Base-by-base conservation (phyloP, 306 rosid species). In the Begonia fuchsioides region DNA sequence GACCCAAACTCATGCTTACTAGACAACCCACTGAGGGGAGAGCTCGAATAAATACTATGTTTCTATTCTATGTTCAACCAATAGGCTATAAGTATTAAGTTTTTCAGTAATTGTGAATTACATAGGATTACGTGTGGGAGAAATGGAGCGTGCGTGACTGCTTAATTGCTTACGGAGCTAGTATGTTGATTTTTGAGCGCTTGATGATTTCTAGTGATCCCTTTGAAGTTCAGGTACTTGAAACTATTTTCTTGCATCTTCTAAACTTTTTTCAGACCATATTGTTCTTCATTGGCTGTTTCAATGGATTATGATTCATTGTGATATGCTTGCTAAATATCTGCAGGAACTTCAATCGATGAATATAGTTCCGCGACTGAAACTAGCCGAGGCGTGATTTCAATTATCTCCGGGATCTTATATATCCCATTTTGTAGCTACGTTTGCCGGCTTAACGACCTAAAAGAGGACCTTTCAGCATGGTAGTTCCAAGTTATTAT, bases 81-180 rank as follows among this genome's bases (percentile, higher is more conserved):
- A 26, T 49, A 49, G 12, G 41, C 11, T 35, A 14, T 12, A 13
- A 12, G 13, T 6, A 10, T 11, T 32, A 17, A 26, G 5, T 26
- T 26, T 38, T 26, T 14, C 49, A 16, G 15, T 57, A 53, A 44
- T 54, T 61, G 16, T 56, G 39, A 13, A 13, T 64, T 56, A 67
- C 47, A 15, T 63, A 87, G 97, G 95, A 51, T 75, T 90, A 13
- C 94, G 97, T 6, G 92, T 84, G 9, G 95, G 97, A 62, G 97
- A 90, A 77, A 90, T 84, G 97, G 97, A 90, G 68, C 93, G 95
- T n/a, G n/a, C n/a, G n/a, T 0, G 93, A 90, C 81, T 78, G 93
- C 62, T 66, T 84, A 70, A 81, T 90, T 68, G 97, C 97, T 2
- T 90, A 90, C 72, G 95, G 97, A 43, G 95, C 97, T 58, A 90